Evolutionary conservation across 192 early-diverging fungal genomes (phyloP).

Genomic region (Dissophora globulifera): DNA sequence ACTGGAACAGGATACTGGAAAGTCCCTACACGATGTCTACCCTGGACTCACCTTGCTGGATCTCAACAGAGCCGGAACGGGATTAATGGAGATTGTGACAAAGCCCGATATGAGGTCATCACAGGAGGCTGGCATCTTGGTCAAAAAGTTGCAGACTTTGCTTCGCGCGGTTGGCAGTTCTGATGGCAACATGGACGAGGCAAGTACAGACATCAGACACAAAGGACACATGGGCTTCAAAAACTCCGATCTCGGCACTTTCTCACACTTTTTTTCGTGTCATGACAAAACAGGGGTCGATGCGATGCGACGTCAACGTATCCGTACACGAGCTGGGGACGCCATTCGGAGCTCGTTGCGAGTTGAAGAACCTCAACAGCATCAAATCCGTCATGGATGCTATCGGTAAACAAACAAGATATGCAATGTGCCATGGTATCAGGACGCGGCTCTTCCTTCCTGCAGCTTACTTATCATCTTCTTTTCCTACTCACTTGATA

Average conservation of each 20-base stretch:
- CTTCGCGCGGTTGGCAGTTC: slow-evolving; percentile 78
- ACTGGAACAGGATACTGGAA: slow-evolving; percentile 94
- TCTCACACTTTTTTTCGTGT: background rate
- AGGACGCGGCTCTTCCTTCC: background rate
- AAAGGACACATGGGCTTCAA: too few species aligned
- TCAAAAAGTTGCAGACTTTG: slow-evolving; percentile 82
- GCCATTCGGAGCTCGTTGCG: slow-evolving; percentile 73
- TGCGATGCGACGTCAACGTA: slow-evolving; percentile 94
- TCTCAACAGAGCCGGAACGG: slow-evolving; percentile 88
- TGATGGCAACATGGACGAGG: slow-evolving; percentile 87
- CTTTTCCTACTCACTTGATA: too few species aligned
- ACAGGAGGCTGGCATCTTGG: slow-evolving; percentile 75
- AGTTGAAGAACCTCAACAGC: slow-evolving; percentile 86
- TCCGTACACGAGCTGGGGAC: slow-evolving; percentile 72
- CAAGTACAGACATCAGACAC: slow-evolving; percentile 44
- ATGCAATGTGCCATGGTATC: background rate
- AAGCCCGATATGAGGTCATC: slow-evolving; percentile 84
- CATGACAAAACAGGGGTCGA: slow-evolving; percentile 76
- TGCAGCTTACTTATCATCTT: background rate
- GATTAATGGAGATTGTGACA: slow-evolving; percentile 92
- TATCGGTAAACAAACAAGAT: slow-evolving; percentile 57
- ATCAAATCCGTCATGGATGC: slow-evolving; percentile 74
- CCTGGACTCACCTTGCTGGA: slow-evolving; percentile 79
- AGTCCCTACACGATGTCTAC: slow-evolving; percentile 72
- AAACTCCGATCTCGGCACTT: too few species aligned